These are phyloP conservation scores for Ophiognomonia clavigignenti-juglandacearum DNA, from an alignment of 2,329 filamentous ascomycete species.

Conservation along the genomic window DNA sequence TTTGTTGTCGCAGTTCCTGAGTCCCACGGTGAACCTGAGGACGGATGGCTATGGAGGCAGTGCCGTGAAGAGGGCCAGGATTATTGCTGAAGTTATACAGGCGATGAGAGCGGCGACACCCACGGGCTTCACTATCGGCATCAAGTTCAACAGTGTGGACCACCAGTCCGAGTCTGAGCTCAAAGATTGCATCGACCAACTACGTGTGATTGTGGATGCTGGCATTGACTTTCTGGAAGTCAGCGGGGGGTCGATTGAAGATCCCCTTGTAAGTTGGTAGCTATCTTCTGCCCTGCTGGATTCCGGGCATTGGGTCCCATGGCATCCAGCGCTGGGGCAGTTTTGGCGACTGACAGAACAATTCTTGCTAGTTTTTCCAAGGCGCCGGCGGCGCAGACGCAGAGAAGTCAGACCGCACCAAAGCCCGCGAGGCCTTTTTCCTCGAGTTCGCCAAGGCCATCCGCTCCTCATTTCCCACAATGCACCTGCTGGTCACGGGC, in stretches of 20 bases:
- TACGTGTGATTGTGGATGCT: conserved; percentile 41
- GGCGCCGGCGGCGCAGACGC: conserved; percentile 14
- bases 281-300: background rate
- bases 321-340: no score
- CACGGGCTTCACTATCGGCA: conserved; percentile 41
- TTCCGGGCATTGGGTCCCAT: no score
- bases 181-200: conserved; percentile 53
- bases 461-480: conserved; percentile 36
- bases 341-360: no score
- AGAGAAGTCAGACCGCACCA: conserved; percentile 36
- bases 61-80: conserved; percentile 40
- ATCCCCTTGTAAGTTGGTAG: conserved; percentile 36
- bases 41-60: conserved; percentile 53
- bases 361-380: conserved; percentile 32
- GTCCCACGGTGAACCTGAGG: conserved; percentile 42
- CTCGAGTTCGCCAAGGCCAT: conserved; percentile 57
- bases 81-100: conserved; percentile 46
- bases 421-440: conserved; percentile 62
- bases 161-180: conserved; percentile 41
- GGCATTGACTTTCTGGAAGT: conserved; percentile 65
- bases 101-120: conserved; percentile 34
- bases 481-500: conserved; percentile 55
- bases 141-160: conserved; percentile 55
- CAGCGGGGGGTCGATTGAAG: conserved; percentile 57
- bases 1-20: conserved; percentile 52